Evolutionary conservation across 1,284 basidiomycete species (phyloP).

Genomic region (Heterobasidion parviporum): DNA sequence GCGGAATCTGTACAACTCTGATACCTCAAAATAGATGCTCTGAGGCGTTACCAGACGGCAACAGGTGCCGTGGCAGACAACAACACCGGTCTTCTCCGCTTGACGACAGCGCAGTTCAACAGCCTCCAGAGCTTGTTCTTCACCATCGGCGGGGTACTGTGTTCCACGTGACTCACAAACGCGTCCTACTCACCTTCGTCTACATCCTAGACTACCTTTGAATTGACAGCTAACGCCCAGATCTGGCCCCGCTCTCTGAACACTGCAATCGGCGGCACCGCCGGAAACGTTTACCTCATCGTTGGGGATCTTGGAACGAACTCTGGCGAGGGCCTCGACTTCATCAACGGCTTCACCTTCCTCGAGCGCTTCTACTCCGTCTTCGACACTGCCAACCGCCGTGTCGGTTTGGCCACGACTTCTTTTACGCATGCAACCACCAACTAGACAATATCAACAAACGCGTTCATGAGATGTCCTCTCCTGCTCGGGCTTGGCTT

Average conservation of each 20-base stretch:
- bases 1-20: not conserved
- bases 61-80: constrained; percentile 29
- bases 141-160: constrained; percentile 25
- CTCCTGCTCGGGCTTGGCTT: not conserved
- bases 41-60: constrained; percentile 22
- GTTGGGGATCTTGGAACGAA: constrained; percentile 21
- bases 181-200: not conserved
- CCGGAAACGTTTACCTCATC: constrained; percentile 39
- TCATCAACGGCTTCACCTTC: constrained; percentile 41
- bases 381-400: constrained; percentile 26
- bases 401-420: constrained; percentile 52
- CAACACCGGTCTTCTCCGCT: constrained; percentile 30
- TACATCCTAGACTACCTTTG: constrained; percentile 21
- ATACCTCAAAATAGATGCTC: constrained; percentile 19
- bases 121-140: constrained; percentile 34
- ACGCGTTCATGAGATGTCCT: not conserved
- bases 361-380: constrained; percentile 26
- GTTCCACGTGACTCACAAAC: not conserved
- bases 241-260: constrained; percentile 39
- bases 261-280: constrained; percentile 31
- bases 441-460: constrained; percentile 30
- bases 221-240: constrained; percentile 39
- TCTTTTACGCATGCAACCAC: constrained; percentile 44
- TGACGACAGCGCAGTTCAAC: constrained; percentile 27
- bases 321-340: constrained; percentile 25